Base-by-base conservation (phyloP, 2,329 filamentous ascomycete genomes). In the Chaetomiaceae sp. region DNA sequence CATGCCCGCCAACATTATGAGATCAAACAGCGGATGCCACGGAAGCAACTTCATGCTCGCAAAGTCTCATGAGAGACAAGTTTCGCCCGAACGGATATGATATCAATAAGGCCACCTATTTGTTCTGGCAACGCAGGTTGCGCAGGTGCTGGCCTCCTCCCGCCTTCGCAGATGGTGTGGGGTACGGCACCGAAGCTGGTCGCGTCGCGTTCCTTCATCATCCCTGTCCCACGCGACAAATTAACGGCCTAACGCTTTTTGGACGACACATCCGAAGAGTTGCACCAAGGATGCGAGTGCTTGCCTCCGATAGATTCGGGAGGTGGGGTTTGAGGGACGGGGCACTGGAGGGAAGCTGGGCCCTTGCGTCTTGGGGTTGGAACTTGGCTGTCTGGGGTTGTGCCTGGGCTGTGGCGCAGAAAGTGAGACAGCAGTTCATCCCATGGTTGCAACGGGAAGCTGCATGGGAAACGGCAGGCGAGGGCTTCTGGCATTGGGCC, bases 161-260 rank as follows among this genome's bases (percentile, higher is more conserved):
- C 25, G 10, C 6, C 25, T 9, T 27, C 6, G 25, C 25, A 10
- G 25, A 27, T 10, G 44, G 48, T 19, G 19, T 17, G 43, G 50
- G 48, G 55, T 35, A 27, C 42, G 34, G 34, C n/a, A 42, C n/a
- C 16, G 27, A 50, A 37, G 48, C 27, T 13, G n/a, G 37, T 35
- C 56, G 57, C 53, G 59, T 59, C 59, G 59, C 59, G 59, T 59
- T 57, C 50, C 50, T 61, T 58, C 55, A 55, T 58, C 59, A 41
- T 21, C 25, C 35, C 16, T 37, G 38, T 41, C 27, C 45, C 49
- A 40, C 51, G 44, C 41, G 25, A 39, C 42, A 30, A 8, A 48
- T 51, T 49, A 44, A 20, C 33, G 17, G 47, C 33, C 51, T 34
- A 35, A 37, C 27, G 7, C 43, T 25, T 48, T 45, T 41, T 19